Conservation (phyloP, 345 rosid genomes). For the Durio zibethinus region DNA sequence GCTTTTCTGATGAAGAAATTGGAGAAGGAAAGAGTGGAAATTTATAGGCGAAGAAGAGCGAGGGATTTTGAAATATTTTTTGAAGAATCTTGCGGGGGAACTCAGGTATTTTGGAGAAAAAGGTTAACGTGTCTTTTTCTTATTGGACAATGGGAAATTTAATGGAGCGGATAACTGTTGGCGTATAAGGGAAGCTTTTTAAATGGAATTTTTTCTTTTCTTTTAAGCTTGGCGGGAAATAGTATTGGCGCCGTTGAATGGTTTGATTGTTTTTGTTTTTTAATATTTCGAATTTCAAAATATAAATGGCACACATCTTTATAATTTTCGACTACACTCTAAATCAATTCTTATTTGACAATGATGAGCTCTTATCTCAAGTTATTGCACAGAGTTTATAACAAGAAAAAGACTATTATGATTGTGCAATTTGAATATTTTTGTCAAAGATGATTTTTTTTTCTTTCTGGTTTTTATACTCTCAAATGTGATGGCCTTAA, state of each 20-base stretch:
- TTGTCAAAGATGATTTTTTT: too few relatives aligned
- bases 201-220: too few relatives aligned
- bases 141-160: neutral
- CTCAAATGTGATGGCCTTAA: too few relatives aligned
- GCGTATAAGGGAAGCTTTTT: neutral
- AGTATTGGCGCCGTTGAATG: neutral
- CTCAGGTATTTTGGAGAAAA: slow-evolving; percentile 12
- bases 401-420: too few relatives aligned
- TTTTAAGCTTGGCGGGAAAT: neutral
- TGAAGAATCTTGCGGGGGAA: slow-evolving; percentile 34
- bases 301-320: too few relatives aligned
- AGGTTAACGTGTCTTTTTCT: neutral
- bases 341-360: too few relatives aligned
- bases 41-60: slow-evolving; percentile 6
- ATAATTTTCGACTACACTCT: too few relatives aligned
- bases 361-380: too few relatives aligned
- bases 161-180: neutral
- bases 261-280: neutral
- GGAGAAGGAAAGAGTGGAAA: neutral
- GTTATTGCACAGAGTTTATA: too few relatives aligned
- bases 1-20: neutral
- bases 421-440: too few relatives aligned
- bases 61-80: slow-evolving; percentile 19
- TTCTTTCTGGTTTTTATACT: too few relatives aligned
- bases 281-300: too few relatives aligned